Evolutionary conservation across 1,284 basidiomycete genomes (phyloP), one percentile per base, ranked within the genome.

Genomic region (Cryptococcus sp.): DNA sequence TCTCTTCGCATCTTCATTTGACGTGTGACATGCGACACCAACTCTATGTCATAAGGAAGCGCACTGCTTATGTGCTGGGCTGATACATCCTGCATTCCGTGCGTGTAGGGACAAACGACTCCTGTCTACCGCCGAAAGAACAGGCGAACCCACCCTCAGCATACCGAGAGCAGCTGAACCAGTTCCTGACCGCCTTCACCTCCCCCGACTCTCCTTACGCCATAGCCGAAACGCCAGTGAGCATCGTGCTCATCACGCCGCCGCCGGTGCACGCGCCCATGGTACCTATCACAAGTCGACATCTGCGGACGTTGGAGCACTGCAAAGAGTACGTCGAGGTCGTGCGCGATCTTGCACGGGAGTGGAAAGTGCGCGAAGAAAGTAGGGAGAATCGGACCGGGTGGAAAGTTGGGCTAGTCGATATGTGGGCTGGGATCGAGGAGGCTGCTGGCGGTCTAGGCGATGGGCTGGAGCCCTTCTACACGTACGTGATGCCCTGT

Each of bases 161-260:
- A 2, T 35, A 35, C 70, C 6, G 44, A 45, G 5, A 53, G 50
- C 46, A 70, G 64, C 57, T 53, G 42, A 23, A 19, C 50, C 25
- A 70, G 70, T 57, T 48, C 66, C 7, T 35, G 31, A 35, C 3
- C 31, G 7, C 5, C 60, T 55, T 57, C 15, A 51, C 53, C 35
- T 61, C 52, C 56, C 61, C 68, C 45, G 59, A 69, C 53, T 53
- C 53, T 27, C 31, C 31, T 5, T 35, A 35, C 41, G 65, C 64
- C 17, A 60, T 65, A 5, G 62, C 70, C 0, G 59, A 68, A 23
- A 61, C 57, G 10, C 57, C 54, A 4, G 57, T 52, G 47, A 67
- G 53, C 54, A 83, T 94, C 64, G 78, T 94, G 52, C 81, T 95
- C 60, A 84, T 94, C 56, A 89, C 90, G 4, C 89, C 92, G 16